Percentiles rank a stretch among this genome's conserved stretches.
These are phyloP conservation scores for Lipomyces orientalis DNA, from an alignment of 805 yeast genomes.

Conservation along the genomic window DNA sequence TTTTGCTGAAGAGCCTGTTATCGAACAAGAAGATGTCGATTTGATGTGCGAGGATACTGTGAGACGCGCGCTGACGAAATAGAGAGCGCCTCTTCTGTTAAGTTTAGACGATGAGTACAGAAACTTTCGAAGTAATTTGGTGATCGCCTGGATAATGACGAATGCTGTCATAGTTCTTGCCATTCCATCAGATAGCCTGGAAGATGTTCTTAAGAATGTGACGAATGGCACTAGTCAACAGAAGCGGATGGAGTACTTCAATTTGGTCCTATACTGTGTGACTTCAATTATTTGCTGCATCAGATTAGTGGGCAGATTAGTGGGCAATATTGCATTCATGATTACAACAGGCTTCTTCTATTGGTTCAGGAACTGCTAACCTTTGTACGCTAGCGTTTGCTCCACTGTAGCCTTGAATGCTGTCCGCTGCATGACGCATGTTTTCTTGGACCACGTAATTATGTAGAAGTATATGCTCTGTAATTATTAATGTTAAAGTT, in stretches of 20 bases:
- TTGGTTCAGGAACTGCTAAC: conserved; percentile 24
- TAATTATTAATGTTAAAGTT: no score
- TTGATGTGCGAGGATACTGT: conserved; percentile 54
- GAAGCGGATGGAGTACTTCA: conserved; percentile 47
- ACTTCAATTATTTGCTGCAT: conserved; percentile 66
- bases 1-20: conserved; percentile 59
- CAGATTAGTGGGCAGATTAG: no score
- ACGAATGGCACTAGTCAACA: background rate
- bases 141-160: conserved; percentile 49
- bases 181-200: conserved; percentile 47
- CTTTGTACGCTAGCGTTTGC: no score
- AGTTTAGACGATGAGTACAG: conserved; percentile 48
- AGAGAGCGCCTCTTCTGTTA: conserved; percentile 47
- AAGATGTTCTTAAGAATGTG: conserved; percentile 30
- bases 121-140: conserved; percentile 50
- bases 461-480: no score
- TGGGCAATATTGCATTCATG: conserved; percentile 60
- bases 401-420: no score
- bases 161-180: conserved; percentile 48
- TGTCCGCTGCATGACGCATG: no score
- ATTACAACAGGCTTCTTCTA: conserved; percentile 38
- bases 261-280: conserved; percentile 64
- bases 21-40: conserved; percentile 58
- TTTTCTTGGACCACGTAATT: no score
- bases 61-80: conserved; percentile 59